These are phyloP conservation scores for Backusella circina DNA, from an alignment of 192 early-diverging fungal species.

Conservation along the genomic window DNA sequence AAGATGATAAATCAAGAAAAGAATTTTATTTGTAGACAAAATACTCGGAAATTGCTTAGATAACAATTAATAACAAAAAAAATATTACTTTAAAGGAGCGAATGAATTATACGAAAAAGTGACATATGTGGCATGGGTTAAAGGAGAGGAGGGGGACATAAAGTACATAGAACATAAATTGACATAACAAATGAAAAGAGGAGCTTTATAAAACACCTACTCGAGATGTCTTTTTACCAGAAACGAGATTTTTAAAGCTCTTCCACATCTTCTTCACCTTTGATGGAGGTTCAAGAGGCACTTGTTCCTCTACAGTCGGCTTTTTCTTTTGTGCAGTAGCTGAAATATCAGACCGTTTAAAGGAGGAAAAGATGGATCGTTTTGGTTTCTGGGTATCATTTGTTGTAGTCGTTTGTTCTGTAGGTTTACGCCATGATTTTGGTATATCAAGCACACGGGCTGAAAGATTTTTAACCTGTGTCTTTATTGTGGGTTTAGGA, in stretches of 20 bases:
- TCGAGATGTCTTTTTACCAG: conserved; percentile 22
- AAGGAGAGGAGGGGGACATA: neutral
- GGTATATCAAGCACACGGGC: neutral
- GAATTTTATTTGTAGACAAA: neutral
- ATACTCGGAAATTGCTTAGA: neutral
- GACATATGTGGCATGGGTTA: neutral
- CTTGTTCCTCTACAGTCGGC: too few species aligned
- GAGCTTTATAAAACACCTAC: conserved; percentile 15
- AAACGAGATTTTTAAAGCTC: conserved; percentile 20
- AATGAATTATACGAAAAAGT: neutral
- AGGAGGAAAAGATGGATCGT: conserved; percentile 19
- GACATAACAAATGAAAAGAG: neutral
- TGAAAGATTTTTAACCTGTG: conserved; percentile 8
- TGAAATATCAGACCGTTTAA: conserved; percentile 9
- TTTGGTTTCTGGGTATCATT: neutral
- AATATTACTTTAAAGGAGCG: neutral
- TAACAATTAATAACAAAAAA: neutral
- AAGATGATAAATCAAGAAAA: neutral
- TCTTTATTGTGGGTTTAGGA: conserved; percentile 3
- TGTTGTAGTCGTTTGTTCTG: neutral
- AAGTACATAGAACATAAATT: neutral
- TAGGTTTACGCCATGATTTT: conserved; percentile 1
- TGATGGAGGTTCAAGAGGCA: neutral
- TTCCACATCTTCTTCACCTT: conserved; percentile 25
- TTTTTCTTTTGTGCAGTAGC: conserved; percentile 6